Base-by-base conservation (phyloP, 495 filamentous ascomycete genomes). In the Talaromyces ruber region DNA sequence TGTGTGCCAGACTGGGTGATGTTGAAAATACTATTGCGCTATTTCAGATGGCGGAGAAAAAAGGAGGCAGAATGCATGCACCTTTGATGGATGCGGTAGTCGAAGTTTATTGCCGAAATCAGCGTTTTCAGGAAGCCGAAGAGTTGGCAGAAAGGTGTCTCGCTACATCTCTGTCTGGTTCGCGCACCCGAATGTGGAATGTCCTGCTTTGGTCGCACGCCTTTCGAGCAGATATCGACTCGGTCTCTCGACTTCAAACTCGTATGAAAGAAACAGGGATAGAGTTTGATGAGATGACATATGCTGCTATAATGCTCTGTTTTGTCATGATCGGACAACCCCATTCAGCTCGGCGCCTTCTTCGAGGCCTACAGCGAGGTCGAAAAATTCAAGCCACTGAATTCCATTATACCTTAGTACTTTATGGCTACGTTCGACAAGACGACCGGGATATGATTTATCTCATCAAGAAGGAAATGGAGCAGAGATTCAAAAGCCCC, bases 371-470 rank as follows among this genome's bases (percentile, higher is more conserved):
- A 22, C 79, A 92, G 66, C 79, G 75, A 62, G 74, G 83, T 21
- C 76, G 79, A 6, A 74, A 80, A 6, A 76, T 92, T 25, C 74
- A 81, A 56, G 80, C 84, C 3, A 87, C 82, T 0, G 77, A 82
- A 12, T 79, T 88, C 11, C 91, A 97, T 69, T 95, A 91, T 69
- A 80, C 85, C n/a, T 82, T 91, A 5, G 72, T 93, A 26, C 85
- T 94, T 76, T 78, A 81, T 26, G 89, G 86, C 3, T 90, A 83
- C 64, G 68, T 88, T 51, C 73, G 66, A 32, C 71, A 70, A 39
- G 71, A 77, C 39, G 76, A 85, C 37, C 74, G 76, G 43, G 70
- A 72, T 12, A 82, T 79, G 70, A 82, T 84, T 7, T 78, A 84
- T 58, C 64, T 74, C 45, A 71, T 85, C 22, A 81, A 84, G 47